Base-by-base conservation (phyloP, 164 flowering plant genomes). In the Magnolia sinica region DNA sequence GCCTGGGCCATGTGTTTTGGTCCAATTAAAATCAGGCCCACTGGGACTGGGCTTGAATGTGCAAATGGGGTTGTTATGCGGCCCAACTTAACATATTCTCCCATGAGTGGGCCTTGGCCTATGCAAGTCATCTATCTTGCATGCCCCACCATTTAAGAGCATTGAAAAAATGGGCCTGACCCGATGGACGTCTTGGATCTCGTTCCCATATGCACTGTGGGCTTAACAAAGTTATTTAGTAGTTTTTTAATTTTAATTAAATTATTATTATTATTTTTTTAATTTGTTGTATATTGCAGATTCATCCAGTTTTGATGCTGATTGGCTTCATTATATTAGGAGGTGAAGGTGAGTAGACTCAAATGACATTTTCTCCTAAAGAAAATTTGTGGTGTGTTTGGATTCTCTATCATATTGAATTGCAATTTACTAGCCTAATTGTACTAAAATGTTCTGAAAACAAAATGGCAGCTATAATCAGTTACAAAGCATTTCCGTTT, bases 221-320 rank as follows among this genome's bases (percentile, higher is more conserved):
- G 61, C 61, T 55, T 55, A 11, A 55, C 13, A 55, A 11, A 16
- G 18, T 55, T 52, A 8, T 14, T 11, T 55, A 3, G 19, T 11
- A 55, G 61, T 9, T 55, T 11, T 55, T 27, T 27, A 27, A 27
- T 27, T 27, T 27, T 27, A 27, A 27, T 27, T 27, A 24, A n/a
- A n/a, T n/a, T n/a, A n/a, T n/a, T n/a, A n/a, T n/a, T n/a, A 24
- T 24, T 24, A 0, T 24, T 55, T 16, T 55, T 55, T 16, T 0
- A 1, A 16, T 20, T 8, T 74, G 4, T 23, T 50, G 23, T 58
- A 9, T 4, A 49, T 72, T 64, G 63, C 94, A 96, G 99, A 78
- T 94, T 73, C 99, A 96, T 83, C 99, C 99, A 71, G 93, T 94
- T 70, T 75, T 96, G 70, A 91, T 90, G 97, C 82, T 94, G n/a